Evolutionary conservation across 2,329 filamentous ascomycete species (phyloP), one percentile per base, ranked within the genome.

Genomic region (Fusarium temperatum): DNA sequence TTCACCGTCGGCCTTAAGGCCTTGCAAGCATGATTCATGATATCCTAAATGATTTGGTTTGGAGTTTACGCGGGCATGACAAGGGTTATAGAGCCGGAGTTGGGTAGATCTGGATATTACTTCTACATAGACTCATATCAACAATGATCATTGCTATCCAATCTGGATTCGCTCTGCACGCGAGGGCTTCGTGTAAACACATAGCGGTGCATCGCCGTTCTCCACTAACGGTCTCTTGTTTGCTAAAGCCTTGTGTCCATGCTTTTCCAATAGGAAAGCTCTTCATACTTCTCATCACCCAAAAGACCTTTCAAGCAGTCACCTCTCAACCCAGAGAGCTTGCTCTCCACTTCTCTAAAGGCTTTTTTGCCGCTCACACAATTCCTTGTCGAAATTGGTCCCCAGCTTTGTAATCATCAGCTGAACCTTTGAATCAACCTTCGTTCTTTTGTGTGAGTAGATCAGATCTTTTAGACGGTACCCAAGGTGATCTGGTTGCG

Each of bases 1-100:
- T 72, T 79, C 42, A 70, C 70, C 2, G 58, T 66, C n/a, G 75
- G 73, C 4, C 54, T 78, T 32, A 71, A 79, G 39, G 76, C 74
- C 30, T 50, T 78, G 64, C 67, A 74, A 44, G 69, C 47, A 60
- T 78, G 38, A 77, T 42, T 15, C 20, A 30, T 50, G 39, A 50
- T 42, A 30, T 38, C 50, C 50, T 24, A 26, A 30, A 38, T 38
- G 14, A 63, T 38, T 48, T 18, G 17, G 24, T 51, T 57, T 30
- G 71, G 58, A 63, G 63, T 74, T 74, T 68, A 38, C n/a, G 51
- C 53, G 38, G 66, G 71, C 41, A 74, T 72, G 73, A 68, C 58
- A 47, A 41, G 20, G 28, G 38, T 53, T 64, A 68, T 73, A 76
- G 74, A 50, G 28, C 36, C 47, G 75, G 75, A 68, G 75, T 77